Evolutionary conservation across 805 yeast species (phyloP), one percentile per base, ranked within the genome.

Genomic region (Pichia insulana): DNA sequence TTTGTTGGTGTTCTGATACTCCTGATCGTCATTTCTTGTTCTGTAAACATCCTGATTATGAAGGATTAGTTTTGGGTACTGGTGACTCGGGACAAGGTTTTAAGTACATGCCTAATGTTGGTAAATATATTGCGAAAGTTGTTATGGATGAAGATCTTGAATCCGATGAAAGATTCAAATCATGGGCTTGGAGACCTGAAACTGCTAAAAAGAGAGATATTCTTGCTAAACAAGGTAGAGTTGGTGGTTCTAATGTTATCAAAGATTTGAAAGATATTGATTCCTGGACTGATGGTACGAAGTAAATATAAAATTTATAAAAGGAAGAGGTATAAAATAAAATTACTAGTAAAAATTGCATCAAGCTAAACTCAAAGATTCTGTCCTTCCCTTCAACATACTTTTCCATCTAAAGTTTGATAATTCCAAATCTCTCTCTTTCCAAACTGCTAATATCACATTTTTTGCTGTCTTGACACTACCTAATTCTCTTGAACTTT

Each of bases 61-160:
- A 42, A 0, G 62, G 61, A 22, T 54, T 67, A 2, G 60, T 46
- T 39, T 65, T 71, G n/a, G 73, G 72, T 0, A 58, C 70, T 10
- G 76, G 76, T 15, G 75, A 70, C 49, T 64, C 74, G 3, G 73
- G 74, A 8, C 75, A 70, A 51, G 72, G 62, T 4, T 70, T 63
- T 54, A 71, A 70, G 50, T 67, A 67, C 36, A 48, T 71, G 42
- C 76, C 76, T 13, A 65, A 59, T 34, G 68, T 71, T 39, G 75
- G 76, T 1, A 61, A 59, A 41, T 71, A 70, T 46, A 67, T 70
- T 15, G 41, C 45, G 3, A 54, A 52, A 20, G 55, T 65, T n/a
- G 56, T 57, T 1, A 13, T 57, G 17, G 46, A 59, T 10, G 69
- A 69, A 2, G 57, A 51, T n/a, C 40, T 34, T 1, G 50, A 56